phyloP scores from a whole-genome alignment of 805 yeast species.

The Hanseniaspora meyeri region DNA sequence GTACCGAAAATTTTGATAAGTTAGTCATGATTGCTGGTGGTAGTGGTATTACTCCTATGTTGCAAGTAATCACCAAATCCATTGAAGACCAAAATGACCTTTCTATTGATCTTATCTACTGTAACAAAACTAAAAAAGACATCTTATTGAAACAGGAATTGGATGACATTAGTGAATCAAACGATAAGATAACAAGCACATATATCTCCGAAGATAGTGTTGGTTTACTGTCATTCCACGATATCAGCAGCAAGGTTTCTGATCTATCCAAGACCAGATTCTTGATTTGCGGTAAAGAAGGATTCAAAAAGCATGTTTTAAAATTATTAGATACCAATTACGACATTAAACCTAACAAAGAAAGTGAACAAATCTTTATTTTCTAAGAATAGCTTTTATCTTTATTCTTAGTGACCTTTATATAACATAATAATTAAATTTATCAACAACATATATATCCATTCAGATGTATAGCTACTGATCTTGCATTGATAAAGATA shows the following conservation, averaged over 20 bases:
- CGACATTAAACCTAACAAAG: conserved; percentile 31
- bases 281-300: conserved; percentile 65
- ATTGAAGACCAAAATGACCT: conserved; percentile 56
- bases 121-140: conserved; percentile 67
- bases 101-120: conserved; percentile 49
- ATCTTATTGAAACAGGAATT: conserved; percentile 59
- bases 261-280: conserved; percentile 36
- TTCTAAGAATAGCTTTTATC: conserved; percentile 26
- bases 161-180: conserved; percentile 52
- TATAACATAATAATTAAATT: background rate
- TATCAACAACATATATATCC: background rate
- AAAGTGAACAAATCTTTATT: conserved; percentile 48
- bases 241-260: conserved; percentile 2
- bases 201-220: conserved; percentile 31
- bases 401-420: background rate
- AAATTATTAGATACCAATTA: conserved; percentile 49
- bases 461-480: conserved; percentile 17
- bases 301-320: conserved; percentile 46
- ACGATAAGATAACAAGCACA: conserved; percentile 49
- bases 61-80: conserved; percentile 62
- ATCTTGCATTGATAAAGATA: conserved; percentile 27
- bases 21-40: conserved; percentile 73
- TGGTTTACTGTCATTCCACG: conserved; percentile 1
- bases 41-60: conserved; percentile 80
- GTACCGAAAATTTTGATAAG: conserved; percentile 44